These are phyloP conservation scores for Lasiodiplodia hormozganensis DNA, from an alignment of 2,329 filamentous ascomycete genomes.

Conservation along the genomic window DNA sequence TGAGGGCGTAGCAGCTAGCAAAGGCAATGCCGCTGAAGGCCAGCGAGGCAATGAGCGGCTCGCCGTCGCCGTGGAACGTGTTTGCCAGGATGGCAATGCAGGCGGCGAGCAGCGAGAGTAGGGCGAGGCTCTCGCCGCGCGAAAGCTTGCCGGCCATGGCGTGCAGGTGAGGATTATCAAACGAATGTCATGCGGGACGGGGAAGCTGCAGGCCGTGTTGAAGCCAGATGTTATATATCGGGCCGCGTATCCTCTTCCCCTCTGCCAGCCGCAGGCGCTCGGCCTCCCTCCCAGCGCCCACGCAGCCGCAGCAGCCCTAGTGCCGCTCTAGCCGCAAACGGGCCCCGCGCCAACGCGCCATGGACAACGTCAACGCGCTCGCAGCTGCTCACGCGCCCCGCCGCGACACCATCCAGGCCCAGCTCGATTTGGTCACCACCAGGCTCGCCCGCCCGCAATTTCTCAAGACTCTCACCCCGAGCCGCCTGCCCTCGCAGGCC, in stretches of 20 bases:
- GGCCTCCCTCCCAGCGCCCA: slow-evolving; percentile 4
- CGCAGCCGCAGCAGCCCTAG: slow-evolving; percentile 3
- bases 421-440: slow-evolving; percentile 28
- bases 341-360: slow-evolving; percentile 11
- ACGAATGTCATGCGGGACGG: slow-evolving; percentile 18
- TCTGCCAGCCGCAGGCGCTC: neutral
- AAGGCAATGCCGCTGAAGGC: slow-evolving; percentile 88
- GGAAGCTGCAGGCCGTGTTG: slow-evolving; percentile 19
- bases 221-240: slow-evolving; percentile 27
- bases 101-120: slow-evolving; percentile 69
- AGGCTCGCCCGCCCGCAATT: slow-evolving; percentile 43
- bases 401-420: slow-evolving; percentile 27
- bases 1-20: slow-evolving; percentile 79
- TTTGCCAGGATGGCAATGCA: slow-evolving; percentile 78
- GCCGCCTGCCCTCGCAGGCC: slow-evolving; percentile 46
- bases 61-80: slow-evolving; percentile 83
- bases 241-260: slow-evolving; percentile 22
- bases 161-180: slow-evolving; percentile 5
- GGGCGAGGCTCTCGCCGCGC: slow-evolving; percentile 61
- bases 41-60: slow-evolving; percentile 86
- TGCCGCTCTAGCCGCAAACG: slow-evolving; percentile 8
- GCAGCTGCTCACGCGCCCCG: slow-evolving; percentile 5
- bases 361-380: slow-evolving; percentile 23
- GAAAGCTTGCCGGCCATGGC: slow-evolving; percentile 52
- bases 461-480: slow-evolving; percentile 44